phyloP scores from a whole-genome alignment of 2,329 filamentous ascomycete genomes.

The Fonsecaea pugnacius region DNA sequence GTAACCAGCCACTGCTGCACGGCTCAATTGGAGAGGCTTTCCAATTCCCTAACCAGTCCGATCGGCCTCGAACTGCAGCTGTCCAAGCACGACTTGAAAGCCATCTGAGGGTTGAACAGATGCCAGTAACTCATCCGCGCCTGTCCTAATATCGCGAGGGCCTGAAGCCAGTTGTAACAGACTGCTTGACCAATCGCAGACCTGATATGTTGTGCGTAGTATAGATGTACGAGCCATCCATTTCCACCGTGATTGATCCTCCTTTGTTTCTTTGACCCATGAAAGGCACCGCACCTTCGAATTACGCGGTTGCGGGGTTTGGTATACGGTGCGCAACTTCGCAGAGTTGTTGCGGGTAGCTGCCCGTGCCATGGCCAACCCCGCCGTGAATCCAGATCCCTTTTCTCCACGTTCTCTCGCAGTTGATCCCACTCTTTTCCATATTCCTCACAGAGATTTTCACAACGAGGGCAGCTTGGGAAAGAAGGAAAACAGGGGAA shows the following conservation, averaged over 20 bases:
- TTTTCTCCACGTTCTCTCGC: conserved; percentile 1
- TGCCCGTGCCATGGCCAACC: neutral
- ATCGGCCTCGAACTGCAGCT: conserved; percentile 10
- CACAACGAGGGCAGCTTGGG: neutral
- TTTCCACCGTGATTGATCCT: neutral
- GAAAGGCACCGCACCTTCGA: neutral
- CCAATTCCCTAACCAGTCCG: conserved; percentile 20
- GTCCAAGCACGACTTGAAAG: conserved; percentile 2
- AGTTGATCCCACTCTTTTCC: conserved; percentile 1
- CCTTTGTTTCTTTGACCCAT: conserved; percentile 9
- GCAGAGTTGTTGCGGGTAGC: neutral
- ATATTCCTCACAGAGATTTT: neutral
- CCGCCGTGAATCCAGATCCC: neutral
- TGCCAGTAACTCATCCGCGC: conserved; percentile 7
- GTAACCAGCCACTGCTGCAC: conserved; percentile 19
- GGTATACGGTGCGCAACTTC: neutral
- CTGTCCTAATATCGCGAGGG: conserved; percentile 11
- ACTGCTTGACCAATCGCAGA: conserved; percentile 7
- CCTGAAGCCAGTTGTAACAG: neutral
- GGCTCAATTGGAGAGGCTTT: conserved; percentile 15
- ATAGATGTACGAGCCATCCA: conserved; percentile 7
- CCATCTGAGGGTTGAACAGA: neutral
- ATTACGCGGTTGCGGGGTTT: neutral
- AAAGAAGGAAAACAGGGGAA: conserved; percentile 34
- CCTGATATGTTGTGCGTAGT: conserved; percentile 1